These are phyloP conservation scores for Talaromyces wortmannii DNA, from an alignment of 495 filamentous ascomycete genomes.

Conservation along the genomic window DNA sequence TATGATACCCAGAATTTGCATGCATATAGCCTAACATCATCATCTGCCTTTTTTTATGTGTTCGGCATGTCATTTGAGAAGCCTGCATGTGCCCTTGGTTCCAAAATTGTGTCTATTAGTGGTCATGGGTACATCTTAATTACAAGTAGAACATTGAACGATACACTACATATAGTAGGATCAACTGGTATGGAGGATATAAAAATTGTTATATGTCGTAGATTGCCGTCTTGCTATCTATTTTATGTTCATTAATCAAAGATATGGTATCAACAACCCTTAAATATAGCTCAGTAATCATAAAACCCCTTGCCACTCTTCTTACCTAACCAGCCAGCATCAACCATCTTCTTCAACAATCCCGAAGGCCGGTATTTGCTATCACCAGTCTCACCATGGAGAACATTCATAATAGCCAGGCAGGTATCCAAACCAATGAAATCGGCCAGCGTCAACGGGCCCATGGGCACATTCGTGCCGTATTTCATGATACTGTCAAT, in stretches of 20 bases:
- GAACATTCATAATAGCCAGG: constrained; percentile 92
- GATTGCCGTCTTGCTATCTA: not conserved
- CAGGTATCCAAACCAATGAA: constrained; percentile 98
- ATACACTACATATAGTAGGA: no score
- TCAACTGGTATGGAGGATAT: no score
- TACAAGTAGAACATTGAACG: not conserved
- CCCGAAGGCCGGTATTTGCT: constrained; percentile 90
- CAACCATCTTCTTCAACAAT: constrained; percentile 87
- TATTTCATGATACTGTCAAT: constrained; percentile 99
- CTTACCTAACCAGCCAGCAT: constrained; percentile 96
- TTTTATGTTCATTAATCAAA: not conserved
- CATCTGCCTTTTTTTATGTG: not conserved
- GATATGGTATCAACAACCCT: not conserved
- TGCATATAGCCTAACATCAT: not conserved
- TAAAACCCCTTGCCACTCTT: constrained; percentile 97
- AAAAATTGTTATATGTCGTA: not conserved
- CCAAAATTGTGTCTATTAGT: no score
- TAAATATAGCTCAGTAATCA: constrained; percentile 49
- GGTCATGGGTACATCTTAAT: no score
- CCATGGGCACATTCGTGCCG: constrained; percentile 98
- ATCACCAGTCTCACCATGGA: constrained; percentile 88
- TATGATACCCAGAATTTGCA: constrained; percentile 5
- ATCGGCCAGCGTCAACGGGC: constrained; percentile 86
- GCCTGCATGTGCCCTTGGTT: not conserved
- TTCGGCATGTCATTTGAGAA: not conserved